A percentile compares a stretch with the other conserved stretches of the same genome.
Evolutionary conservation across 2,329 filamentous ascomycete genomes (phyloP).

Genomic region (Xylaria sp.): DNA sequence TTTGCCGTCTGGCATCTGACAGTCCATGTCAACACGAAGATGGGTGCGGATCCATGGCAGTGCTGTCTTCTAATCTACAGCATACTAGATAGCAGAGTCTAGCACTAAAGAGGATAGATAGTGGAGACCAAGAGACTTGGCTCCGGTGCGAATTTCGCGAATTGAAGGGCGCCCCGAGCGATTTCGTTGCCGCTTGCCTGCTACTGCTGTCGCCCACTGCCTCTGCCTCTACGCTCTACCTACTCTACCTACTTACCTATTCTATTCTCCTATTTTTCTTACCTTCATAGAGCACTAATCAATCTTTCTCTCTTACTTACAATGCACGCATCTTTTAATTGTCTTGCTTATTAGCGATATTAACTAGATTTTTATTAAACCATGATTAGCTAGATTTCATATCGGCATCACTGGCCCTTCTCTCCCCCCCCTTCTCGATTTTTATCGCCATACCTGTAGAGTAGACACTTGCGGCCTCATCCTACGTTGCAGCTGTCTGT

Average conservation of each 20-base stretch:
- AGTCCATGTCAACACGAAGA: slow-evolving; percentile 18
- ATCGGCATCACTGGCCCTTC: not conserved
- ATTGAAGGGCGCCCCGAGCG: slow-evolving; percentile 12
- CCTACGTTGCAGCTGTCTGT: not conserved
- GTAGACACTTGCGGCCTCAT: slow-evolving; percentile 15
- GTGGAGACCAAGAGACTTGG: slow-evolving; percentile 19
- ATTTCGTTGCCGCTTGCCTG: slow-evolving; percentile 10
- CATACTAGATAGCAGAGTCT: not conserved
- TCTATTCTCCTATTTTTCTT: not conserved
- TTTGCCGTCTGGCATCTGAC: slow-evolving; percentile 24
- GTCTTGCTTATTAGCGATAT: slow-evolving; percentile 17
- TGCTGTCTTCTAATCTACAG: not conserved
- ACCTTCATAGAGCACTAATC: too few species aligned
- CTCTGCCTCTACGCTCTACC: not conserved
- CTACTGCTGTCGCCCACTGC: not conserved
- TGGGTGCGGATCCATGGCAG: not conserved
- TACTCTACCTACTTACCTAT: not conserved
- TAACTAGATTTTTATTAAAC: not conserved
- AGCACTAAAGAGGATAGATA: slow-evolving; percentile 21
- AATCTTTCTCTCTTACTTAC: not conserved
- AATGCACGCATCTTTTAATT: not conserved
- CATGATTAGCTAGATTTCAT: not conserved
- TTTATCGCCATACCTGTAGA: not conserved
- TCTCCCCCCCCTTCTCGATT: not conserved
- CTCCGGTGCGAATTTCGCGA: slow-evolving; percentile 29